phyloP scores from a whole-genome alignment of 73 alveolate genomes.

The Symbiodinium pilosum region DNA sequence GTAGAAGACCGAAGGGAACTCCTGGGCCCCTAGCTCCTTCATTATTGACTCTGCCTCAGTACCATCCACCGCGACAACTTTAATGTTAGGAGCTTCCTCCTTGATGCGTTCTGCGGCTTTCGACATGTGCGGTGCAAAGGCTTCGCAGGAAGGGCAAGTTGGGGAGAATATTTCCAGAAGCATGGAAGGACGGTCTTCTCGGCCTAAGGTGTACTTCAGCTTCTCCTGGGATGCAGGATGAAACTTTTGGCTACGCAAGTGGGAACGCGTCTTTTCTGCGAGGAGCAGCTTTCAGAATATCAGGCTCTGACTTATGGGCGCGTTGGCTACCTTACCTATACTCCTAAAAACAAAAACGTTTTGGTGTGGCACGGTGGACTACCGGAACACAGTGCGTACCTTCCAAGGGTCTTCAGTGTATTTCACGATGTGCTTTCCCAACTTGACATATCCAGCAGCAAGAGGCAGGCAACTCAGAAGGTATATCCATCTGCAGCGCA shows the following conservation, averaged over 20 bases:
- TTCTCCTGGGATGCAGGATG: slow-evolving; percentile 55
- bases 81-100: slow-evolving; percentile 52
- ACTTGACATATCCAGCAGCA: slow-evolving; percentile 37
- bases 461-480: not conserved
- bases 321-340: too few relatives aligned
- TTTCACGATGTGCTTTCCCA: slow-evolving; percentile 90
- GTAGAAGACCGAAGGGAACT: slow-evolving; percentile 47
- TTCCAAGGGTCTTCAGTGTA: slow-evolving; percentile 51
- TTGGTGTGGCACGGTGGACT: too few relatives aligned
- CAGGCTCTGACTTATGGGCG: too few relatives aligned
- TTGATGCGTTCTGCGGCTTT: slow-evolving; percentile 45
- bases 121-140: slow-evolving; percentile 58
- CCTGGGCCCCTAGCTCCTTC: slow-evolving; percentile 32
- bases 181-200: slow-evolving; percentile 42
- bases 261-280: too few relatives aligned
- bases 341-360: too few relatives aligned
- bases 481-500: not conserved
- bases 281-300: too few relatives aligned
- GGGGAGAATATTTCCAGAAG: slow-evolving; percentile 81
- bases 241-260: too few relatives aligned
- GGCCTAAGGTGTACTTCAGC: slow-evolving; percentile 28
- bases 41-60: slow-evolving; percentile 57
- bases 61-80: slow-evolving; percentile 76
- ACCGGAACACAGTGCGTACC: too few relatives aligned
- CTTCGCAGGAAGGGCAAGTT: slow-evolving; percentile 68